Percentiles rank a stretch among this genome's conserved stretches.
These are phyloP conservation scores for Phyllosticta citribraziliensis DNA, from an alignment of 2,329 filamentous ascomycete species.

Conservation along the genomic window DNA sequence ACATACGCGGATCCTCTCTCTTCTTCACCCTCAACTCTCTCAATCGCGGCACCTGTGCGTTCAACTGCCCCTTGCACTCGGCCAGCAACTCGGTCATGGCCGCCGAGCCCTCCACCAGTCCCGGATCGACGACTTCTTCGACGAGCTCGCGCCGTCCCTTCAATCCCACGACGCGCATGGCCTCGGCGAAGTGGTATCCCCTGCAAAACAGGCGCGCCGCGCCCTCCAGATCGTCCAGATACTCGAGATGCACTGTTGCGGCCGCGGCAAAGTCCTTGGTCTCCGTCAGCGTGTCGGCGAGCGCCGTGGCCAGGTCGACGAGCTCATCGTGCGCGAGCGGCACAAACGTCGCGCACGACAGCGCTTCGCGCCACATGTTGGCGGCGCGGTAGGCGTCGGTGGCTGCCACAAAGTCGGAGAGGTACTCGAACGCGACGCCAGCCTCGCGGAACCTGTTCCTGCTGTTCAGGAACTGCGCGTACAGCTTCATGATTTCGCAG, in stretches of 20 bases:
- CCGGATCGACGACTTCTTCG: constrained; percentile 59
- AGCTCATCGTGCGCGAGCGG: constrained; percentile 53
- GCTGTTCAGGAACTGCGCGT: constrained; percentile 67
- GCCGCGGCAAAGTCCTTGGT: constrained; percentile 75
- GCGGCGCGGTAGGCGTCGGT: constrained; percentile 76
- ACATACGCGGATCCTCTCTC: constrained; percentile 57
- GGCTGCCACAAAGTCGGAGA: constrained; percentile 63
- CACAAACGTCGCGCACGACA: constrained; percentile 66
- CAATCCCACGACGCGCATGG: constrained; percentile 65
- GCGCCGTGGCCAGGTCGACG: constrained; percentile 55
- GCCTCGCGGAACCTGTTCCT: constrained; percentile 76
- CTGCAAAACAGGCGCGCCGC: constrained; percentile 75
- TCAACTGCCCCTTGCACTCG: constrained; percentile 79
- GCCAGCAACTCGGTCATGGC: constrained; percentile 83
- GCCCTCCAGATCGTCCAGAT: constrained; percentile 60
- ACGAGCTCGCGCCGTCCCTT: constrained; percentile 52
- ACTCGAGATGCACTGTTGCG: constrained; percentile 70
- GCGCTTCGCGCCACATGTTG: constrained; percentile 83
- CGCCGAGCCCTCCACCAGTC: constrained; percentile 70
- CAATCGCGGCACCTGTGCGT: constrained; percentile 77
- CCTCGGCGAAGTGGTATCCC: constrained; percentile 78
- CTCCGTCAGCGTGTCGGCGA: constrained; percentile 73
- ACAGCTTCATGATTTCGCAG: constrained; percentile 60
- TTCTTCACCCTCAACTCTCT: constrained; percentile 73
- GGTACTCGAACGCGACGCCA: constrained; percentile 81